Evolutionary conservation across 306 rosid species (phyloP), one percentile per base, ranked within the genome.

Genomic region (Alnus glutinosa): DNA sequence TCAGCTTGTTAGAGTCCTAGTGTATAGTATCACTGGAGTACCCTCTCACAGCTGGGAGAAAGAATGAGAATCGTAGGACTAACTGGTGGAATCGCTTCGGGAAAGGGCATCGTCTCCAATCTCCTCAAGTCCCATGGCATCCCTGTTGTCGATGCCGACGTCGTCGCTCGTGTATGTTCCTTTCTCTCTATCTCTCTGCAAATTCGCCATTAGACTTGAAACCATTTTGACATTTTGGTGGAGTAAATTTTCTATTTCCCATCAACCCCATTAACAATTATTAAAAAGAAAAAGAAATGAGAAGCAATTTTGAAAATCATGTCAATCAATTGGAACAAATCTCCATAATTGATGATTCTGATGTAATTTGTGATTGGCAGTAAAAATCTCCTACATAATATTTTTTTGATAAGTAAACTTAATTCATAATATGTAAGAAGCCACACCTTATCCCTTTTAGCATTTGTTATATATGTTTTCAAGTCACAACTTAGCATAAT

Each of bases 71-170:
- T 93, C 0, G 88, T 91, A 71, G 98, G 99, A 36, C 85, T 95
- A 30, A 92, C 94, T 0, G 98, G 96, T 51, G 98, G 99, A 81
- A 92, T 93, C 39, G 80, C 96, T 0, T 91, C 97, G 1, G 97
- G 98, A 70, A 96, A 96, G 86, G 93, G 98, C 86, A 91, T 94
- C 0, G 94, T 90, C 52, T 93, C 98, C 54, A 87, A 87, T 85
- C 93, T 89, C 39, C 93, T 96, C 93, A 91, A 88, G 81, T 77
- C 93, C 59, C 79, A 91, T 5, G 89, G 75, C 69, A 57, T 93
- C 77, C 93, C 97, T 0, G 76, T 91, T 9, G 94, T 91, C 4
- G 98, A 96, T 15, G 97, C 97, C 0, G 96, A 93, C 36, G 23
- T 95, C 8, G 85, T 92, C 34, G 96, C 98, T 79, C 92, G 93